Evolutionary conservation across 805 yeast species (phyloP).

Genomic region (Helenozyma baotianmanensis): DNA sequence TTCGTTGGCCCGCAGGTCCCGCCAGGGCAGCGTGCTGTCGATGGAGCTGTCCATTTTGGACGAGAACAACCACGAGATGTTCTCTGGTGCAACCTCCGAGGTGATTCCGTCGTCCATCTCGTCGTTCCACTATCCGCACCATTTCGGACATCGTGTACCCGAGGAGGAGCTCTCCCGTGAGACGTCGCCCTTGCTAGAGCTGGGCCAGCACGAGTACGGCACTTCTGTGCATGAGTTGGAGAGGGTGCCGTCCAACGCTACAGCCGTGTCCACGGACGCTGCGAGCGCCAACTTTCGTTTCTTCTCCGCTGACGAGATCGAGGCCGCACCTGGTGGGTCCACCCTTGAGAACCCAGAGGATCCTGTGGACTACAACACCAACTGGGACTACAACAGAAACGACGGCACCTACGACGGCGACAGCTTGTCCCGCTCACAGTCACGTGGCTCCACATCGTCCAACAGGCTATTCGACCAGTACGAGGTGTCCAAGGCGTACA

Average conservation of each 20-base stretch:
- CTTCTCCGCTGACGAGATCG: slow-evolving; percentile 79
- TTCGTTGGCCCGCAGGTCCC: slow-evolving; percentile 21
- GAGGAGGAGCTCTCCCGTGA: slow-evolving; percentile 20
- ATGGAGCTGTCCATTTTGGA: slow-evolving; percentile 37
- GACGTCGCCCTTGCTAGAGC: slow-evolving; percentile 32
- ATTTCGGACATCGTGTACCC: slow-evolving; percentile 27
- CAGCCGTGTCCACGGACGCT: slow-evolving; percentile 34
- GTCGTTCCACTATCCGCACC: slow-evolving; percentile 69
- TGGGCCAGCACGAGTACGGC: slow-evolving; percentile 9
- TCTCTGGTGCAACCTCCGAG: slow-evolving; percentile 73
- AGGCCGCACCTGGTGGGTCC: slow-evolving; percentile 83
- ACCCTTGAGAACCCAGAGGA: slow-evolving; percentile 56
- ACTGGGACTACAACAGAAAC: slow-evolving; percentile 67
- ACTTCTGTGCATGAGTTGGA: slow-evolving; percentile 21
- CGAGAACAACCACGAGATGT: slow-evolving; percentile 66
- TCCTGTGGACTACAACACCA: slow-evolving; percentile 66
- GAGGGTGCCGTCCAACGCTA: slow-evolving; percentile 31
- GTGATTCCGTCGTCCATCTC: slow-evolving; percentile 74
- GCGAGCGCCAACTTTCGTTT: slow-evolving; percentile 57
- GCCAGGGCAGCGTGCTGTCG: slow-evolving; percentile 32
- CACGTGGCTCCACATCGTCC: slow-evolving; percentile 20
- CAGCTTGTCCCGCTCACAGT: slow-evolving; percentile 14
- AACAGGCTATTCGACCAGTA: slow-evolving; percentile 5
- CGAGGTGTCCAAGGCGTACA: slow-evolving; percentile 5
- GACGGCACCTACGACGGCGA: slow-evolving; percentile 35